phyloP scores from a whole-genome alignment of 768 basidiomycete species.

The Udeniomyces megalosporus region DNA sequence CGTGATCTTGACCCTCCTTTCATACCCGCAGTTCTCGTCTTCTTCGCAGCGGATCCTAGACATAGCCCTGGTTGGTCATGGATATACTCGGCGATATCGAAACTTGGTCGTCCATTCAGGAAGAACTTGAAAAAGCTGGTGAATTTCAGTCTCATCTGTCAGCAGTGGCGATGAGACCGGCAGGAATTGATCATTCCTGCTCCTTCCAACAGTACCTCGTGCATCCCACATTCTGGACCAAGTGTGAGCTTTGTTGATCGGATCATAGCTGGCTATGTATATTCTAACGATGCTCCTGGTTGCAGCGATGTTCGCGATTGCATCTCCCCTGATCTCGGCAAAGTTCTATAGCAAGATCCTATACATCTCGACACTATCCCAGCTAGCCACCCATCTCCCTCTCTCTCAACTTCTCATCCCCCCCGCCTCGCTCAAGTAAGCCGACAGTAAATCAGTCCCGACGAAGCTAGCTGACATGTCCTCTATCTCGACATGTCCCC shows the following conservation, averaged over 20 bases:
- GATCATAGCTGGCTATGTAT: neutral
- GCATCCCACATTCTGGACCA: conserved; percentile 74
- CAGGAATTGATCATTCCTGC: too few relatives aligned
- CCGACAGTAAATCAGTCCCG: too few relatives aligned
- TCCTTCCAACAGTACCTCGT: conserved; percentile 81
- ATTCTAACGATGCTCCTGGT: conserved; percentile 8
- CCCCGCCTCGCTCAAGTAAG: conserved; percentile 65
- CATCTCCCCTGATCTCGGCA: conserved; percentile 78
- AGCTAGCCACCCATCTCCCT: conserved; percentile 58
- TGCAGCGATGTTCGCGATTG: conserved; percentile 71
- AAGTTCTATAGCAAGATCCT: conserved; percentile 77
- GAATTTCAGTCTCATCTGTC: conserved; percentile 20
- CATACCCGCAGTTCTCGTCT: conserved; percentile 45
- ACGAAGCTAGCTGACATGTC: too few relatives aligned
- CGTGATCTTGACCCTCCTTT: too few relatives aligned
- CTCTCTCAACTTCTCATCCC: conserved; percentile 77
- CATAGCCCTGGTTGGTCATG: conserved; percentile 71
- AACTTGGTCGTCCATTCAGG: conserved; percentile 62
- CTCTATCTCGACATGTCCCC: neutral
- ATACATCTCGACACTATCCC: conserved; percentile 61
- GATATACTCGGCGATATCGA: conserved; percentile 80
- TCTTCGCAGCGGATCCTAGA: conserved; percentile 63
- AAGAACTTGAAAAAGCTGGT: conserved; percentile 76
- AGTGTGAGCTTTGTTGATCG: too few relatives aligned
- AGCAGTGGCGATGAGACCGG: too few relatives aligned